A percentile compares a stretch with the other conserved stretches of the same genome.
Conservation (phyloP, 371 early-diverging fungal genomes). For the Nematocida minor region DNA sequence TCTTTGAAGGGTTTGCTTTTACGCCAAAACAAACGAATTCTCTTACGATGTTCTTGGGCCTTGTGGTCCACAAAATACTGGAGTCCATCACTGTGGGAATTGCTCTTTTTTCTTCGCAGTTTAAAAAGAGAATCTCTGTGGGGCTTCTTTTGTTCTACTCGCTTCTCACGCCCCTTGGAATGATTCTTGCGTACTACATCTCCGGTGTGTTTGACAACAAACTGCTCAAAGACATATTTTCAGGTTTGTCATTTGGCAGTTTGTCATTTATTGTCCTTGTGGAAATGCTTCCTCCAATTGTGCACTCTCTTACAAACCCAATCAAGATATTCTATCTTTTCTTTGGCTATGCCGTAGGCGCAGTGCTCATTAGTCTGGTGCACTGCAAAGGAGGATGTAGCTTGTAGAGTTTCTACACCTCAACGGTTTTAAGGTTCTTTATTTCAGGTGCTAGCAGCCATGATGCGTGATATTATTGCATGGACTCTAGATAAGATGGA, state of each 20-base stretch:
- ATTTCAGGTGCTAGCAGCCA: too few relatives aligned
- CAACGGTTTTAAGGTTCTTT: too few relatives aligned
- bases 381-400: slow-evolving; percentile 9
- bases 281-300: slow-evolving; percentile 61
- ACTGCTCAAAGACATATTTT: slow-evolving; percentile 29
- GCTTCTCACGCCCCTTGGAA: slow-evolving; percentile 59
- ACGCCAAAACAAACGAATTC: not conserved
- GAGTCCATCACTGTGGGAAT: slow-evolving; percentile 54
- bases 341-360: slow-evolving; percentile 47
- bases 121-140: not conserved
- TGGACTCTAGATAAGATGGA: too few relatives aligned
- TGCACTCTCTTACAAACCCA: slow-evolving; percentile 47
- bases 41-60: slow-evolving; percentile 20
- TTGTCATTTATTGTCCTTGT: slow-evolving; percentile 64
- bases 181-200: slow-evolving; percentile 39
- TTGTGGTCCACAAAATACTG: slow-evolving; percentile 46
- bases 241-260: slow-evolving; percentile 61
- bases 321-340: slow-evolving; percentile 28
- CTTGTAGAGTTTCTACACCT: not conserved
- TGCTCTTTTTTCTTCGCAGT: slow-evolving; percentile 39
- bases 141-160: slow-evolving; percentile 47
- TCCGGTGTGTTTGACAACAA: not conserved
- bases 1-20: slow-evolving; percentile 55
- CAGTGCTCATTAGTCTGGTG: slow-evolving; percentile 12
- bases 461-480: too few relatives aligned